phyloP scores from a whole-genome alignment of 768 basidiomycete genomes.

The Sarcodon sp. region DNA sequence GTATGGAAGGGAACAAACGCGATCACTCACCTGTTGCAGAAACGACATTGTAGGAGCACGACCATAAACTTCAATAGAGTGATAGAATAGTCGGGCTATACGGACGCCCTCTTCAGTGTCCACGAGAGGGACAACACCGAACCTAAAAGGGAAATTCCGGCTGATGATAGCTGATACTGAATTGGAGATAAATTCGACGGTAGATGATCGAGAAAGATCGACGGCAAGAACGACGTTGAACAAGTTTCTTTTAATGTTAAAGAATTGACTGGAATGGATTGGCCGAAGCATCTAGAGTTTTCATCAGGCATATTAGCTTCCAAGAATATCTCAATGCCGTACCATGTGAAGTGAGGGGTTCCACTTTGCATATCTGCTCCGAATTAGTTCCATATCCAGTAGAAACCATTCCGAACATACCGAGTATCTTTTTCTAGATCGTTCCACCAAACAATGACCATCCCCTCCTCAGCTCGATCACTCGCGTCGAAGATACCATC shows the following conservation, averaged over 20 bases:
- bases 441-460: slow-evolving; percentile 78
- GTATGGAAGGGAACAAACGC: neutral
- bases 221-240: slow-evolving; percentile 75
- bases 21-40: slow-evolving; percentile 31
- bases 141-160: slow-evolving; percentile 64
- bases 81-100: slow-evolving; percentile 65
- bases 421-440: slow-evolving; percentile 75
- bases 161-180: slow-evolving; percentile 60
- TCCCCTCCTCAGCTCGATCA: slow-evolving; percentile 70
- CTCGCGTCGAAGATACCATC: slow-evolving; percentile 87
- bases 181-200: slow-evolving; percentile 49
- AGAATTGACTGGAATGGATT: slow-evolving; percentile 69
- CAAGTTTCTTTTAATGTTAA: slow-evolving; percentile 60
- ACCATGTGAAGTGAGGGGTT: slow-evolving; percentile 8
- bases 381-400: neutral
- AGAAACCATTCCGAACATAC: slow-evolving; percentile 18
- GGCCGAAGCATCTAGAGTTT: slow-evolving; percentile 56
- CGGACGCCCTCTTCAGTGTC: slow-evolving; percentile 39
- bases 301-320: neutral
- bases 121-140: slow-evolving; percentile 72
- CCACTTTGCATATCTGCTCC: slow-evolving; percentile 11
- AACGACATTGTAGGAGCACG: slow-evolving; percentile 50
- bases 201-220: slow-evolving; percentile 57
- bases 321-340: neutral
- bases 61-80: slow-evolving; percentile 52